phyloP scores from a whole-genome alignment of 108 stramenopile species.

The Conticribra weissflogii region DNA sequence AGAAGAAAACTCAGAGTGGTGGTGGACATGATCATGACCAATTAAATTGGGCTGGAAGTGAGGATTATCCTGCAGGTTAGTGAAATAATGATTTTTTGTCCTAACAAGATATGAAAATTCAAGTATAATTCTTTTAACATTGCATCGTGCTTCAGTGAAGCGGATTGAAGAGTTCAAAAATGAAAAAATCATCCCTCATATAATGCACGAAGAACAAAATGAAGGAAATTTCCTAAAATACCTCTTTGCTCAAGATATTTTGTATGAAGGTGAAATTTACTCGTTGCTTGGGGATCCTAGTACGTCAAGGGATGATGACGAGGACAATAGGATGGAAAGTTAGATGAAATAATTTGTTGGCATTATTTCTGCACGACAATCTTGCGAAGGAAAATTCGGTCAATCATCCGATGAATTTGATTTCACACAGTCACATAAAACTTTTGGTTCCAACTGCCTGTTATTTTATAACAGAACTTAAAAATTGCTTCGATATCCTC shows the following conservation, averaged over 20 bases:
- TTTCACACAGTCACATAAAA: no score
- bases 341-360: no score
- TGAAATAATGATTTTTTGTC: not conserved
- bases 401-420: no score
- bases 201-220: conserved; percentile 75
- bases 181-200: conserved; percentile 71
- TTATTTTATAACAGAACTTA: no score
- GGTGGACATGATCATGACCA: conserved; percentile 44
- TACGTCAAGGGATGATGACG: not conserved
- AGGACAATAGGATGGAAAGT: no score
- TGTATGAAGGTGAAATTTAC: conserved; percentile 37
- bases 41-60: conserved; percentile 63
- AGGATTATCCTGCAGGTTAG: conserved; percentile 32
- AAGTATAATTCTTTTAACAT: not conserved
- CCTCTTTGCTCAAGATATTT: conserved; percentile 63
- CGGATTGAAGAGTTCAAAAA: conserved; percentile 81
- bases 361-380: no score
- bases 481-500: no score
- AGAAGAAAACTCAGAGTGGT: conserved; percentile 42
- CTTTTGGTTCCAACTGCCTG: no score
- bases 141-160: conserved; percentile 14
- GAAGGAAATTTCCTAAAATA: conserved; percentile 87
- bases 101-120: not conserved
- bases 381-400: no score
- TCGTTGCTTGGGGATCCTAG: conserved; percentile 1